phyloP scores from a whole-genome alignment of 1,284 basidiomycete species.

The Ganoderma sp. region DNA sequence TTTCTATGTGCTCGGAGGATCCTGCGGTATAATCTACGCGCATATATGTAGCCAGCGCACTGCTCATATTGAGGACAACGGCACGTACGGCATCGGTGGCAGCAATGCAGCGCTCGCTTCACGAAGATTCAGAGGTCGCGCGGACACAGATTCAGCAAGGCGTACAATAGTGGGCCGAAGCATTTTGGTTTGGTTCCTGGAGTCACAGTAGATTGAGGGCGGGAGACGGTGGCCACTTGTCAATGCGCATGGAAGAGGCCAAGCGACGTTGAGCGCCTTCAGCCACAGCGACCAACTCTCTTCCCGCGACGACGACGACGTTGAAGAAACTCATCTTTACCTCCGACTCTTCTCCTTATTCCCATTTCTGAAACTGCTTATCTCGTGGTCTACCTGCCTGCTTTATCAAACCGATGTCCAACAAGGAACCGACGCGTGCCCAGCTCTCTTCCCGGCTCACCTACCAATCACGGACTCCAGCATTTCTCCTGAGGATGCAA shows the following conservation, averaged over 20 bases:
- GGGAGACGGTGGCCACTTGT: neutral
- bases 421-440: conserved; percentile 40
- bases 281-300: neutral
- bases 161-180: conserved; percentile 59
- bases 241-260: conserved; percentile 5
- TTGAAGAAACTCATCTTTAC: neutral
- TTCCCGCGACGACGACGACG: neutral
- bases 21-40: conserved; percentile 74
- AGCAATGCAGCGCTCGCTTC: conserved; percentile 75
- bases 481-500: conserved; percentile 39
- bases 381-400: neutral
- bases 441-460: conserved; percentile 41
- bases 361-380: neutral
- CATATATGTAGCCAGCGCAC: conserved; percentile 4
- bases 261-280: conserved; percentile 7
- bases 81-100: conserved; percentile 79
- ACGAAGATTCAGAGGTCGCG: conserved; percentile 65
- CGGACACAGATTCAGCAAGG: conserved; percentile 69
- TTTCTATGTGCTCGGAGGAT: conserved; percentile 80
- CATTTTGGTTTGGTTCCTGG: conserved; percentile 7
- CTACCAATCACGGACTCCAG: conserved; percentile 38
- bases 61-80: neutral
- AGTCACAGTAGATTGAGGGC: neutral
- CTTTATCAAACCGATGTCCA: conserved; percentile 29
- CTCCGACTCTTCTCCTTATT: neutral